phyloP scores from a whole-genome alignment of 441 rosid genomes.

The Corymbia calophylla region DNA sequence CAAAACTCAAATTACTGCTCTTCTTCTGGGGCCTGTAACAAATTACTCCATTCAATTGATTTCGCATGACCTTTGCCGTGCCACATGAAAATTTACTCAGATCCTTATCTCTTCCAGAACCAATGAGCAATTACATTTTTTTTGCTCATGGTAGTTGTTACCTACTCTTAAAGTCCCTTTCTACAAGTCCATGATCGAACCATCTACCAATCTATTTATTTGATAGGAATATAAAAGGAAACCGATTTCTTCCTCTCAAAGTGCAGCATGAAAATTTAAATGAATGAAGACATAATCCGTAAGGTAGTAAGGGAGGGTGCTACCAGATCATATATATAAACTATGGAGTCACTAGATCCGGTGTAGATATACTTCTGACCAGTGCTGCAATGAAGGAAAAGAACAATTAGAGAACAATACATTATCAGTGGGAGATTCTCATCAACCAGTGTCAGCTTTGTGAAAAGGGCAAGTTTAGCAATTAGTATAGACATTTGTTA shows the following conservation, averaged over 20 bases:
- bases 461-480: background rate
- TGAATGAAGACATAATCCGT: background rate
- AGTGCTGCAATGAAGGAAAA: slow-evolving; percentile 41
- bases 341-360: slow-evolving; percentile 41
- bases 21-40: background rate
- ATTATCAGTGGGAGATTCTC: background rate
- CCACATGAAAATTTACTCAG: background rate
- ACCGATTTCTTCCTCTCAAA: background rate
- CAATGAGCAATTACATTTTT: background rate
- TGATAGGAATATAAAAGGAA: background rate
- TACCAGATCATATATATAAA: slow-evolving; percentile 59
- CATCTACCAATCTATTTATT: background rate
- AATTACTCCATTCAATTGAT: background rate
- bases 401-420: background rate
- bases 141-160: background rate
- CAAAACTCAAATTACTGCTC: background rate
- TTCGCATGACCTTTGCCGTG: background rate
- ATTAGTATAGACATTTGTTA: background rate
- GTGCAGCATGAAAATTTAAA: background rate
- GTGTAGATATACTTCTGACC: slow-evolving; percentile 63
- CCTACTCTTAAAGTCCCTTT: background rate
- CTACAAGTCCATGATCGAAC: background rate
- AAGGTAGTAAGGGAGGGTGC: background rate
- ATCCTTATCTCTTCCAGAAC: background rate
- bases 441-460: background rate